Evolutionary conservation across 2,329 filamentous ascomycete genomes (phyloP), one percentile per base, ranked within the genome.

Genomic region (Epichloe aotearoae): DNA sequence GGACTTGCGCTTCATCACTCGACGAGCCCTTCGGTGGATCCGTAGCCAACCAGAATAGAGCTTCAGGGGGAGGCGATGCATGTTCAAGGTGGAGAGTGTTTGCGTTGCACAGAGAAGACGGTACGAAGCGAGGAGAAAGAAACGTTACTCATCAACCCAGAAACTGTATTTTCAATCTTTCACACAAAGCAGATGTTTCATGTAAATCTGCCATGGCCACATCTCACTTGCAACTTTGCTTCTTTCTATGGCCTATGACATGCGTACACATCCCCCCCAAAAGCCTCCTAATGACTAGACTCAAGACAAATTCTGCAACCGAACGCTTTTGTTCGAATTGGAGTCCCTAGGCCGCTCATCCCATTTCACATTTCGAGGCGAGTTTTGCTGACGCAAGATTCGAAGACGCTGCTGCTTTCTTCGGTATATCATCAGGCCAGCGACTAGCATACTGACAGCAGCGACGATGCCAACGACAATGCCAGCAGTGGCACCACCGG

Each of bases 401-500:
- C 50, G 52, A n/a, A 58, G 47, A 0, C 55, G 53, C 55, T 61
- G 56, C 47, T 61, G 58, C 52, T 57, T 66, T 17, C 63, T 61
- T 3, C 67, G 57, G 58, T 65, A 64, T 55, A 84, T 75, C 43
- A 84, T 66, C 57, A 85, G 74, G 34, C 79, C 69, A 1, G 72
- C 78, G n/a, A 74, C 72, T 8, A 89, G 62, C 10, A 87, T 62
- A 1, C 74, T 72, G 4, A 80, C 75, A 42, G 80, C 85, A 10
- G 77, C 70, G 8, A 91, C 64, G 3, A 80, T 75, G 34, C 86
- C 87, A 53, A 90, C 72, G 2, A 85, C 84, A 53, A 87, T 83
- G 1, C 86, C 86, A 3, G 86, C 86, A 59, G 90, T 88, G 19
- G 79, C 76, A 41, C 84, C 85, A 19, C 79, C 79, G 14, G 80